Evolutionary conservation across 1,284 basidiomycete species (phyloP), one percentile per base, ranked within the genome.

Genomic region (Trichosporon sp.): DNA sequence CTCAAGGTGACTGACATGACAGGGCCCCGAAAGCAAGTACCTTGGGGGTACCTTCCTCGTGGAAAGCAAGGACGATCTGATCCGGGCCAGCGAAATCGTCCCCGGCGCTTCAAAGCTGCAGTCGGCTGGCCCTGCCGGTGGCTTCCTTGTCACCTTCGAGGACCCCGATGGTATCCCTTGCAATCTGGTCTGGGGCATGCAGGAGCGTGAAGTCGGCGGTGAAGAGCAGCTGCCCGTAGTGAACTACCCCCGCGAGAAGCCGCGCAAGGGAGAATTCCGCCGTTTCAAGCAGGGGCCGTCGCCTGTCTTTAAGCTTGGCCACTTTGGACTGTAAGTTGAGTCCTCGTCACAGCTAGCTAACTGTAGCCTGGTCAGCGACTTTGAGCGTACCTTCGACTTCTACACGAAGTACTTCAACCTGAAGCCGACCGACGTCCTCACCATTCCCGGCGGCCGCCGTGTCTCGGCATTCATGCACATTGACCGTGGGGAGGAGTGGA

Each of bases 401-500:
- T 71, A 64, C 65, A 69, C 63, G 19, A 59, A 56, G 29, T 49
- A 66, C 60, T 70, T 71, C 62, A 71, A 70, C 56, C 64, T 71
- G 21, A 70, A 67, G 44, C 60, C 70, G 1, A 68, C 69, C 13
- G 70, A 71, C 61, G 62, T 71, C 19, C 65, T 70, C 34, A 58
- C 59, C 19, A 64, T 61, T 6, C 64, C 65, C 4, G 58, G 65
- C 21, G 69, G 64, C 2, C n/a, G n/a, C 5, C 54, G 56, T 14
- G 67, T 71, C 4, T 63, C 65, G 2, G 65, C 60, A 7, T 71
- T 71, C 54, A 61, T 65, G 44, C 70, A 70, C 60, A 40, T 71
- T 11, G 70, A 71, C 54, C 65, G 67, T 5, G 70, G 61, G 23
- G 67, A 70, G 57, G 65, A 68, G 59, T 69, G 64, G 62, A 65